Evolutionary conservation across 2,329 filamentous ascomycete genomes (phyloP), one percentile per base, ranked within the genome.

Genomic region (Pseudocercospora fuligena): DNA sequence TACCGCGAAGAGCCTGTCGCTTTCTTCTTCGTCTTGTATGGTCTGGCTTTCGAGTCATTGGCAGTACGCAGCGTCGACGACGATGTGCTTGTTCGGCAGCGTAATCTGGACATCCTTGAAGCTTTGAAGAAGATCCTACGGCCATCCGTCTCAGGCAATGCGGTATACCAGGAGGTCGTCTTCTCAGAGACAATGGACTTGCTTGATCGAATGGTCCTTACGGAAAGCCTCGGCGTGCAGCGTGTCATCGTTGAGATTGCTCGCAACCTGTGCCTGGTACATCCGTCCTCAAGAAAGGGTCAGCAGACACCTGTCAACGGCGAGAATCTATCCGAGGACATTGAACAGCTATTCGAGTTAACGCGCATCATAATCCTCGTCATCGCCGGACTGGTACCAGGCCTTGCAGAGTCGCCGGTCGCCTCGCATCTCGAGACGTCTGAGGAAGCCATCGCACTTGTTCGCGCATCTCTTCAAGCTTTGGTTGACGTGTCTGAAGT

Each of bases 21-120:
- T 0, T 99, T 99, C 84, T 99, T 99, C 83, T 99, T 99, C 75
- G 94, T 99, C 14, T 86, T 99, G 0, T 99, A 98, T 73, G 95
- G 95, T 11, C 90, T 99, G 65, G 93, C 94, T 0, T 98, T 99
- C 73, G 96, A 99, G 80, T 94, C 96, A 19, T 86, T 99, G 23
- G 94, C 94, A 7, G 93, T 92, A 6, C 89, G 93, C 56, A 90
- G 91, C 5, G 93, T 91, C 6, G 74, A 78, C 33, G 75, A 78
- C 51, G 75, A 75, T 40, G 66, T 74, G n/a, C 65, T 75, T 1
- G 73, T 74, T 6, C 66, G 73, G 29, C 75, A 77, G 58, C 74
- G 77, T 25, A 78, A 78, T 23, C 82, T 97, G 29, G 93, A 93
- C 68, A 97, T 99, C 61, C 84, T 99, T 21, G 89, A 91, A 76